These are phyloP conservation scores for Colletotrichum coccodes DNA, from an alignment of 2,329 filamentous ascomycete species.

Conservation along the genomic window DNA sequence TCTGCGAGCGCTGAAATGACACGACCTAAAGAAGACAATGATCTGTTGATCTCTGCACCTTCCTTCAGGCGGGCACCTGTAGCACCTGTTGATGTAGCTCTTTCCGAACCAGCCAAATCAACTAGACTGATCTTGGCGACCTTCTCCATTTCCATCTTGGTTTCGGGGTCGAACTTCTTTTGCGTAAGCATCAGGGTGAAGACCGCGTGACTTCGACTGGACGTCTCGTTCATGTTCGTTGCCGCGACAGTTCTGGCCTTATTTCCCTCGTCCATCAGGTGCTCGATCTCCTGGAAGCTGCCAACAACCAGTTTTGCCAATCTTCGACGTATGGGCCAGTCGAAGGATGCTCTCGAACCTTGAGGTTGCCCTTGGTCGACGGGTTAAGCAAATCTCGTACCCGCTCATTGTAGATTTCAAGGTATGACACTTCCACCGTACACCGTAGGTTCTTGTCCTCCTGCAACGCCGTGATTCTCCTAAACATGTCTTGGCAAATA, in stretches of 20 bases:
- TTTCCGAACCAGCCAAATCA: slow-evolving; percentile 95
- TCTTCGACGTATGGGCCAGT: slow-evolving; percentile 99
- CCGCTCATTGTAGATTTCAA: slow-evolving; percentile 99
- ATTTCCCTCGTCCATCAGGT: slow-evolving; percentile 99
- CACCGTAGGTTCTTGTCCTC: slow-evolving; percentile 82
- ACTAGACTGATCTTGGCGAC: slow-evolving; percentile 98
- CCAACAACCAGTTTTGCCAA: slow-evolving; percentile 93
- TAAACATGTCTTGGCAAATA: slow-evolving; percentile 98
- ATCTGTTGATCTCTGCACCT: slow-evolving; percentile 98
- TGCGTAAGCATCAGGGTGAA: slow-evolving; percentile 97
- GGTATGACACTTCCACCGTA: slow-evolving; percentile 97
- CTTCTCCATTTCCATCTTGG: slow-evolving; percentile 97
- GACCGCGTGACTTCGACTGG: slow-evolving; percentile 96
- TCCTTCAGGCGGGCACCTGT: slow-evolving; percentile 96
- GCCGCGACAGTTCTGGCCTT: slow-evolving; percentile 97
- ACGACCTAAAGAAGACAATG: slow-evolving; percentile 93
- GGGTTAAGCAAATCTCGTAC: slow-evolving; percentile 96
- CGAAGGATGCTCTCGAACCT: slow-evolving; percentile 96
- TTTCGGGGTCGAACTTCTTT: slow-evolving; percentile 89
- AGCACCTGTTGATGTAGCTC: slow-evolving; percentile 96
- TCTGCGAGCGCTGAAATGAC: slow-evolving; percentile 97
- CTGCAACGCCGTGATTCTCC: slow-evolving; percentile 78
- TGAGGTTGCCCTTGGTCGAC: slow-evolving; percentile 93
- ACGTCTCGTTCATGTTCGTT: slow-evolving; percentile 99
- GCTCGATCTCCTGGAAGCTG: slow-evolving; percentile 94